Evolutionary conservation across 768 basidiomycete genomes (phyloP), one percentile per base, ranked within the genome.

Genomic region (Agaricus blazei): DNA sequence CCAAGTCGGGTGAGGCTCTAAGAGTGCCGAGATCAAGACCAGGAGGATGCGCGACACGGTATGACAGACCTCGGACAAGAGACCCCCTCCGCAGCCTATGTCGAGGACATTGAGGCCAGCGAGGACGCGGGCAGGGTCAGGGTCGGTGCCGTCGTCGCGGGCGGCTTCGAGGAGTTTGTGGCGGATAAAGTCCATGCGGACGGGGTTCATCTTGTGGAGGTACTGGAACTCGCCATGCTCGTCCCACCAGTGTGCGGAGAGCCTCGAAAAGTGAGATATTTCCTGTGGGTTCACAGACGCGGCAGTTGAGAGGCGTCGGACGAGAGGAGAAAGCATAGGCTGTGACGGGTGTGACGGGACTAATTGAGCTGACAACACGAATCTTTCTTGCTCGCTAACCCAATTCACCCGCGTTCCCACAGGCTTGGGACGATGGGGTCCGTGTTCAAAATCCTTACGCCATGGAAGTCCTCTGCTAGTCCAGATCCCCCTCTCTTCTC

Each of bases 231-330:
- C 95, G 61, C 96, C 95, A 19, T 77, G 81, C 65, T 96, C 92
- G 69, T 95, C 85, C 94, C 95, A 98, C 95, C 95, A 98, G 64
- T 85, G 77, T n/a, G 88, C 84, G 1, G 93, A 91, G 4, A 97
- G 83, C 27, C 80, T 77, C 2, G 94, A 92, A 68, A 98, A 97
- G 68, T 92, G 90, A 0, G 88, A 84, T 38, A 97, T 88, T 70
- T 98, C 95, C 51, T 76, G 78, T 0, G 77, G 66, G 66, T 96
- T 94, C 62, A 93, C 79, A 2, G 85, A 77, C 9, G 52, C 46
- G 8, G 34, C 36, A 34, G 48, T 56, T 7, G 54, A 5, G 9
- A 56, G 23, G 23, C 37, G 43, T 24, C 59, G 56, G 26, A 50
- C 51, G 52, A 54, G 48, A 19, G 53, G 48, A 50, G 40, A 49